Conservation (phyloP, 139 green algal species). For the Chara braunii region DNA sequence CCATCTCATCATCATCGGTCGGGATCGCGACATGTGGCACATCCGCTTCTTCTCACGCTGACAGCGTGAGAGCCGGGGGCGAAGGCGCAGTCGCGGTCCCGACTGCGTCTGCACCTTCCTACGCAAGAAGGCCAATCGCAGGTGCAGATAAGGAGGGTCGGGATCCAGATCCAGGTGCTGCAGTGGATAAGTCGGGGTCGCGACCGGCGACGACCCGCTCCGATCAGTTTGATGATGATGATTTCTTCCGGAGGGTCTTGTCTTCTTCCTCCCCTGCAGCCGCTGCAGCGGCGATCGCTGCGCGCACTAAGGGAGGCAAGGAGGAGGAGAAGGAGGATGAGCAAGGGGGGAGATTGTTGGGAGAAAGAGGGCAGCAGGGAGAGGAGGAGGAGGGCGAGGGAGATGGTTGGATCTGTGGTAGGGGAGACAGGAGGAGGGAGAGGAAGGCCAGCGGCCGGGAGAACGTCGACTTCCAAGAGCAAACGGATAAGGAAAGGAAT, state of each 20-base stretch:
- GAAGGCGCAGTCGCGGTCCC: background rate
- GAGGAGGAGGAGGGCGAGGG: conserved; percentile 21
- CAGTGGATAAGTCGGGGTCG: conserved; percentile 7
- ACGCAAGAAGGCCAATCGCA: too few species aligned
- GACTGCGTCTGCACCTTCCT: too few species aligned
- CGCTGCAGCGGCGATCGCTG: background rate
- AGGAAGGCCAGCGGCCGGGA: too few species aligned
- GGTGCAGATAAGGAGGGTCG: too few species aligned
- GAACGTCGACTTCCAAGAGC: too few species aligned
- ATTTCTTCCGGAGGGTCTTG: background rate
- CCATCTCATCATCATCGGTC: background rate
- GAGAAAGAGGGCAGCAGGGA: conserved; percentile 11
- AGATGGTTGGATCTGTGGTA: background rate
- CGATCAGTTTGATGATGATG: conserved; percentile 12
- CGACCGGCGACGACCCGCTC: conserved; percentile 13
- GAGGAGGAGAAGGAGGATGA: conserved; percentile 2
- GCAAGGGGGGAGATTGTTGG: conserved; percentile 6
- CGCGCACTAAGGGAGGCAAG: background rate
- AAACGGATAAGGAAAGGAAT: background rate
- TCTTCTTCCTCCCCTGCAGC: too few species aligned
- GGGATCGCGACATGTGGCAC: background rate
- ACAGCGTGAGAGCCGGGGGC: background rate
- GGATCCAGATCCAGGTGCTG: background rate
- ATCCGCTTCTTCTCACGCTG: background rate
- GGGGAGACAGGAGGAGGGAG: background rate